A percentile compares a stretch with the other conserved stretches of the same genome.
phyloP scores from a whole-genome alignment of 495 filamentous ascomycete species.

The Terfezia boudieri region DNA sequence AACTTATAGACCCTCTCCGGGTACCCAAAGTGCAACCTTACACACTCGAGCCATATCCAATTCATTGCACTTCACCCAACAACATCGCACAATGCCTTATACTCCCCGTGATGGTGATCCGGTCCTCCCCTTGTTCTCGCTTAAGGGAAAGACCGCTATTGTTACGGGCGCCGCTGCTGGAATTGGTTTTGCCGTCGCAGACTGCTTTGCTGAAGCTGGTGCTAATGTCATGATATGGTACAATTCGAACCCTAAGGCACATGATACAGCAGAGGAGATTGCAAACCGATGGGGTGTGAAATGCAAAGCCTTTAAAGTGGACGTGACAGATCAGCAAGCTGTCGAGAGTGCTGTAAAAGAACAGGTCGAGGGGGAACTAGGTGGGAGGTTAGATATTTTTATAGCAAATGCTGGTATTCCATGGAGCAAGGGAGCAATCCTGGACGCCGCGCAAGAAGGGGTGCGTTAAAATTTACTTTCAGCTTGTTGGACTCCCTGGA shows the following conservation, averaged over 20 bases:
- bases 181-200: conserved; percentile 58
- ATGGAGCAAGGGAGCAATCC: conserved; percentile 45
- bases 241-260: conserved; percentile 49
- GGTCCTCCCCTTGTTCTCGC: conserved; percentile 58
- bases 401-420: conserved; percentile 61
- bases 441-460: conserved; percentile 31
- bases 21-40: no score
- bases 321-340: conserved; percentile 36
- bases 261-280: conserved; percentile 48
- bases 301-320: conserved; percentile 56
- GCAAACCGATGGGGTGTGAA: conserved; percentile 58
- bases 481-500: neutral
- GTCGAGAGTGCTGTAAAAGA: conserved; percentile 35
- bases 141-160: conserved; percentile 66
- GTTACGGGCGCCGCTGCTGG: conserved; percentile 63
- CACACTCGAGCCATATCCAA: no score
- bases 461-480: neutral
- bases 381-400: conserved; percentile 54
- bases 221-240: conserved; percentile 81
- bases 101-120: conserved; percentile 33
- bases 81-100: neutral
- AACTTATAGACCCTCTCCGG: no score
- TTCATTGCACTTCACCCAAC: no score
- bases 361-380: conserved; percentile 40
- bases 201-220: conserved; percentile 58